phyloP scores from a whole-genome alignment of 805 yeast genomes.

The Kuraishia hungarica region DNA sequence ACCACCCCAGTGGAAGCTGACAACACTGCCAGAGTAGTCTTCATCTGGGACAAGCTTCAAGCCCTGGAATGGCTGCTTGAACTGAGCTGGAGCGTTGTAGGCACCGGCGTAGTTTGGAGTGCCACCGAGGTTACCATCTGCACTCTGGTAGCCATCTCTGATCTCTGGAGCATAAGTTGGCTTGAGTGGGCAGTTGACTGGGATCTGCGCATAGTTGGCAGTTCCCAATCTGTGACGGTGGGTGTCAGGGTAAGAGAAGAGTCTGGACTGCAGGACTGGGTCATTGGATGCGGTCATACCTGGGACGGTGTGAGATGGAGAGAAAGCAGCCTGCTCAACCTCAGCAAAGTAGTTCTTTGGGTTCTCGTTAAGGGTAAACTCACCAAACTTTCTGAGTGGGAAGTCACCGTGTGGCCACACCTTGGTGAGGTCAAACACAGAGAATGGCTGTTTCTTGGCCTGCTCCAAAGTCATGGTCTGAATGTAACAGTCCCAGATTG shows the following conservation, averaged over 20 bases:
- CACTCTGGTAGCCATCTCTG: slow-evolving; percentile 76
- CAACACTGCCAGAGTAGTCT: slow-evolving; percentile 23
- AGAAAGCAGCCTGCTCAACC: slow-evolving; percentile 78
- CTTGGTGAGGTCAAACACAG: slow-evolving; percentile 86
- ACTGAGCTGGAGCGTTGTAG: slow-evolving; percentile 38
- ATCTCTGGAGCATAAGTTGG: slow-evolving; percentile 57
- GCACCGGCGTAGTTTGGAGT: slow-evolving; percentile 70
- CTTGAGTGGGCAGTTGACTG: slow-evolving; percentile 80
- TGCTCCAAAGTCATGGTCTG: slow-evolving; percentile 83
- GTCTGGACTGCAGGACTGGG: slow-evolving; percentile 75
- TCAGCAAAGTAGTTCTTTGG: slow-evolving; percentile 85
- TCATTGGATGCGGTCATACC: slow-evolving; percentile 78
- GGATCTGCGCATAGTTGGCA: slow-evolving; percentile 67
- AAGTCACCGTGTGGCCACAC: slow-evolving; percentile 85
- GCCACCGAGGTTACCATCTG: slow-evolving; percentile 64
- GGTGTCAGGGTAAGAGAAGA: slow-evolving; percentile 79
- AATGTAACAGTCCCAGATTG: slow-evolving; percentile 79
- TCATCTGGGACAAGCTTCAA: slow-evolving; percentile 17
- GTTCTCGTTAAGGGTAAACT: slow-evolving; percentile 69
- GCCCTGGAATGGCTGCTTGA: slow-evolving; percentile 25
- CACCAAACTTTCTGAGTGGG: slow-evolving; percentile 84
- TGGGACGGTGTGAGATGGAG: slow-evolving; percentile 81
- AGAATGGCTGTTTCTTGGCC: slow-evolving; percentile 67
- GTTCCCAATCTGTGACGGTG: slow-evolving; percentile 76
- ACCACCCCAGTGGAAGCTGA: slow-evolving; percentile 79